These are phyloP conservation scores for Plenodomus biglobosus DNA, from an alignment of 2,329 filamentous ascomycete species.

Conservation along the genomic window DNA sequence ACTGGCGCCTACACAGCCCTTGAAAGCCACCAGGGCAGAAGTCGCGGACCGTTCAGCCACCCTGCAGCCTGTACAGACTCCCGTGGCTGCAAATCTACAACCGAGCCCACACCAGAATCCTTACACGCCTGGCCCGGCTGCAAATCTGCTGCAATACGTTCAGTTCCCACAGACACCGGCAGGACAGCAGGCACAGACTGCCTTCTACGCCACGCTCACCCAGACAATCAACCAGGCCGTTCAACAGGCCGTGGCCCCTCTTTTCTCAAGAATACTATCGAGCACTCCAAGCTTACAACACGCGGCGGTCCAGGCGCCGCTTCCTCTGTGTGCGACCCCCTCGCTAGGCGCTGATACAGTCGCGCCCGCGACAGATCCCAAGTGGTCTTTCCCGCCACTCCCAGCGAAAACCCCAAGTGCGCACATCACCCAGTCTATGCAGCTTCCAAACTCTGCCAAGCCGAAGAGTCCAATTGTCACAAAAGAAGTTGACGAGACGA, in stretches of 20 bases:
- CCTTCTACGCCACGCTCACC: constrained; percentile 26
- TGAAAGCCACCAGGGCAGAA: background rate
- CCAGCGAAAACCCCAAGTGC: constrained; percentile 4
- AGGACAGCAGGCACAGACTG: constrained; percentile 30
- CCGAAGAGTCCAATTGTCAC: background rate
- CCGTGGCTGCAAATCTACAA: constrained; percentile 4
- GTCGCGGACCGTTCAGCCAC: background rate
- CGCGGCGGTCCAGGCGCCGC: constrained; percentile 2
- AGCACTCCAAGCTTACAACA: constrained; percentile 9
- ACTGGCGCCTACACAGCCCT: constrained; percentile 28
- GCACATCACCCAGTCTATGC: constrained; percentile 12
- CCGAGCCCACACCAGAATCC: constrained; percentile 6
- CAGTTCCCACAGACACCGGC: constrained; percentile 37
- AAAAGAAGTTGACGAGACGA: background rate
- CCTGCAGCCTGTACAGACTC: background rate
- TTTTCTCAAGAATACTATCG: constrained; percentile 20
- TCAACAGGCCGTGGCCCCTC: constrained; percentile 27
- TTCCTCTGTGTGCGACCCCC: constrained; percentile 5
- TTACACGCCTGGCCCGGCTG: constrained; percentile 17
- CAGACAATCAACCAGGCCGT: constrained; percentile 29
- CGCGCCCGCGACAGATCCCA: constrained; percentile 30
- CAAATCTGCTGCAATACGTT: constrained; percentile 23
- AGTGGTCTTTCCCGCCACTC: constrained; percentile 32
- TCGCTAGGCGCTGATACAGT: constrained; percentile 9
- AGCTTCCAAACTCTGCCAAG: constrained; percentile 2